Conservation (phyloP, 495 filamentous ascomycete species). For the Aspergillus baeticus region DNA sequence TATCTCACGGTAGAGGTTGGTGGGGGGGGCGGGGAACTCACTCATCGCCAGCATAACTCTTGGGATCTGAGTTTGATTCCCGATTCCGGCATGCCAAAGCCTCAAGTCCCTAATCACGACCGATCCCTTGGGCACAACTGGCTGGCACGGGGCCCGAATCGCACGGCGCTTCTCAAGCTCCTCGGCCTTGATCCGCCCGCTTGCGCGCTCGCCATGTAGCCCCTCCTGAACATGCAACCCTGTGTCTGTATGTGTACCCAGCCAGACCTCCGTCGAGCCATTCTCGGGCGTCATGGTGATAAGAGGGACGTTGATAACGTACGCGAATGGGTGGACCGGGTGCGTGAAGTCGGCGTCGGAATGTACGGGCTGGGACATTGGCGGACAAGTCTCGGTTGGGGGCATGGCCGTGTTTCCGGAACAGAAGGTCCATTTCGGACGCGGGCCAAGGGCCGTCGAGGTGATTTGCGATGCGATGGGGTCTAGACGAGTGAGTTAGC, state of each 20-base stretch:
- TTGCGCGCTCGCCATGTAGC: conserved; percentile 13
- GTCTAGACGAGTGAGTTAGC: no score
- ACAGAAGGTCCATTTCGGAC: conserved; percentile 48
- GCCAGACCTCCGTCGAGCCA: conserved; percentile 46
- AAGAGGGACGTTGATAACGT: conserved; percentile 23
- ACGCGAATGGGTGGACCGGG: conserved; percentile 31
- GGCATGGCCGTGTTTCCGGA: conserved; percentile 56
- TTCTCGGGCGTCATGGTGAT: conserved; percentile 30
- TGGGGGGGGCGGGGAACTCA: no score
- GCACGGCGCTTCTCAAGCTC: conserved; percentile 26
- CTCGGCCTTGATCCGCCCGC: conserved; percentile 23
- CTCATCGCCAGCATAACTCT: conserved; percentile 43
- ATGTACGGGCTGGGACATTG: conserved; percentile 56
- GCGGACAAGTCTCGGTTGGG: no score
- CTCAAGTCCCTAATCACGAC: conserved; percentile 41
- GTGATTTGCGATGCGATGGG: no score
- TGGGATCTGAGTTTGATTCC: conserved; percentile 39
- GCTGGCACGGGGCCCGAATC: conserved; percentile 33
- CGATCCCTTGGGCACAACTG: conserved; percentile 35
- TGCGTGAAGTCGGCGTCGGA: conserved; percentile 55
- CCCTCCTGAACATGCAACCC: not conserved
- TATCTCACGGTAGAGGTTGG: no score
- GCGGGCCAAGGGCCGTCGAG: conserved; percentile 51
- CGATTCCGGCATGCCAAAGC: conserved; percentile 47
- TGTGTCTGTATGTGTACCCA: conserved; percentile 37